phyloP scores from a whole-genome alignment of 2,329 filamentous ascomycete species.

The Sarocladiaceae sp. region DNA sequence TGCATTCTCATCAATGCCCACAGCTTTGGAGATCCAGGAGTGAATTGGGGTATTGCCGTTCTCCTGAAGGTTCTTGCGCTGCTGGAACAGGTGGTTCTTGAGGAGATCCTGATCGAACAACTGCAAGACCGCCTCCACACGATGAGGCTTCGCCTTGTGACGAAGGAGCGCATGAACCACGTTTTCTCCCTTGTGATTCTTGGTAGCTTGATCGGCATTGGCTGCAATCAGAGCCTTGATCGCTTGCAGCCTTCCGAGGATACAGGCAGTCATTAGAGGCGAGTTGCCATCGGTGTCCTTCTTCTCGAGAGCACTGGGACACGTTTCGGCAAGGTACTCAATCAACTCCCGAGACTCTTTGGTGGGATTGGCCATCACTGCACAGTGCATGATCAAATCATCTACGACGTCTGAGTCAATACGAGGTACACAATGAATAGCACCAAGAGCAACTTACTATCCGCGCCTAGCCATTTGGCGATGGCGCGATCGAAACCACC shows the following conservation, averaged over 20 bases:
- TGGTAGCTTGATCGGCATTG: conserved; percentile 65
- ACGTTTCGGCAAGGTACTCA: conserved; percentile 59
- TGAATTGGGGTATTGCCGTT: conserved; percentile 62
- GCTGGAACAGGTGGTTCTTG: conserved; percentile 51
- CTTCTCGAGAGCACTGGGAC: conserved; percentile 58
- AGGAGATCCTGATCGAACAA: conserved; percentile 52
- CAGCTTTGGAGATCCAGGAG: conserved; percentile 41
- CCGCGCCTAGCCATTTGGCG: conserved; percentile 54
- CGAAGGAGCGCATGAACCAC: conserved; percentile 51
- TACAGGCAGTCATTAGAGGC: conserved; percentile 65
- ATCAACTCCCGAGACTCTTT: conserved; percentile 50
- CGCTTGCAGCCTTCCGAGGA: conserved; percentile 47
- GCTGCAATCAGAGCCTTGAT: conserved; percentile 59
- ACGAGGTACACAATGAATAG: no score
- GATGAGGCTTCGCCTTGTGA: conserved; percentile 11
- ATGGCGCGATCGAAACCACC: conserved; percentile 63
- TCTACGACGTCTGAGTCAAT: conserved; percentile 35
- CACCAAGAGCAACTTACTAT: no score
- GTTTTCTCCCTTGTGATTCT: conserved; percentile 60
- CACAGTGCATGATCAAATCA: conserved; percentile 63
- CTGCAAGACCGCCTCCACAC: conserved; percentile 45
- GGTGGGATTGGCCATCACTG: conserved; percentile 42
- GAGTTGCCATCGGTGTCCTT: conserved; percentile 57
- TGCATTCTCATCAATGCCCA: conserved; percentile 16
- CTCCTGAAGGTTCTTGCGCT: conserved; percentile 48